Percentiles rank a stretch among this genome's conserved stretches.
Evolutionary conservation across 2,329 filamentous ascomycete species (phyloP).

Genomic region (Penicillium sp.): DNA sequence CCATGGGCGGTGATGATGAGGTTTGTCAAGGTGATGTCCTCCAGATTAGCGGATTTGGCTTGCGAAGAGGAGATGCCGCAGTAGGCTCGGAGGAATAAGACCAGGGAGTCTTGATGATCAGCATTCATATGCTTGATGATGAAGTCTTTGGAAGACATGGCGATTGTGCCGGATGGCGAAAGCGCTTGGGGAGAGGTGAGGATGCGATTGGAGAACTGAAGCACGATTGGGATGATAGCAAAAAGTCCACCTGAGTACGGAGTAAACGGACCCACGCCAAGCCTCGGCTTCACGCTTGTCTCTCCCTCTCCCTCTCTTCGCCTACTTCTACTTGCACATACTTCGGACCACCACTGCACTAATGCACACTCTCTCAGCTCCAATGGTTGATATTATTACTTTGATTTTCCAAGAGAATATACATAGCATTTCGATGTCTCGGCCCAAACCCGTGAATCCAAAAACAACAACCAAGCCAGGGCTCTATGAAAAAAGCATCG

Average conservation of each 20-base stretch:
- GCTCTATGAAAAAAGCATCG: slow-evolving; percentile 10
- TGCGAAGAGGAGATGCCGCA: slow-evolving; percentile 57
- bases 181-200: neutral
- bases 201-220: neutral
- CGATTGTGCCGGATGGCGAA: slow-evolving; percentile 1
- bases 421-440: slow-evolving; percentile 10
- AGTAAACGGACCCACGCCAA: neutral
- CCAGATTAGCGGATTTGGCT: slow-evolving; percentile 61
- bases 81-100: slow-evolving; percentile 76
- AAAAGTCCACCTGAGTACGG: neutral
- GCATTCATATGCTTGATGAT: slow-evolving; percentile 85
- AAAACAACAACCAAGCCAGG: slow-evolving; percentile 8
- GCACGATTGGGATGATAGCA: neutral
- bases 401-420: neutral
- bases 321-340: neutral
- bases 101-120: slow-evolving; percentile 74
- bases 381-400: neutral
- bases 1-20: slow-evolving; percentile 62
- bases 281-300: slow-evolving; percentile 17
- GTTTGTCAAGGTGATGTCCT: slow-evolving; percentile 63
- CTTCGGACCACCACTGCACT: neutral
- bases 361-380: neutral
- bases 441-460: slow-evolving; percentile 4
- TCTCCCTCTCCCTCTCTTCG: neutral
- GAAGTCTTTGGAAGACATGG: slow-evolving; percentile 52